Percentiles rank a stretch among this genome's conserved stretches.
phyloP scores from a whole-genome alignment of 768 basidiomycete genomes.

The Boletus insuetus region DNA sequence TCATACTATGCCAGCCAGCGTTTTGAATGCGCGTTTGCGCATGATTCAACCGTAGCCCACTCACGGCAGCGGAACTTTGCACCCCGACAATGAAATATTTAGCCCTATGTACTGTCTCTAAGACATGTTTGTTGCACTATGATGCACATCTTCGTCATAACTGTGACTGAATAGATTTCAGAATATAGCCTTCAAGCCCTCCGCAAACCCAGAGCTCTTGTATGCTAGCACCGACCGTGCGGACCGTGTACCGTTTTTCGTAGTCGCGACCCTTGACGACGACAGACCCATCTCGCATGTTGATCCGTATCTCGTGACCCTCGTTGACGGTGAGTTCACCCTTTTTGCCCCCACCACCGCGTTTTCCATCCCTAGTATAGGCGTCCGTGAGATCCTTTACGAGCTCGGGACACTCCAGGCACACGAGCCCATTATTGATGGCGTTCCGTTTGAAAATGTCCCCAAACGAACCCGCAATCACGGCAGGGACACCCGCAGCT shows the following conservation, averaged over 20 bases:
- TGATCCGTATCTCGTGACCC: constrained; percentile 60
- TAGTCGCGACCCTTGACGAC: constrained; percentile 44
- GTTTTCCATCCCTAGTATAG: constrained; percentile 69
- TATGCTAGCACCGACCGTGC: constrained; percentile 87
- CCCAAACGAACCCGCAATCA: constrained; percentile 97
- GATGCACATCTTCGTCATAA: constrained; percentile 4
- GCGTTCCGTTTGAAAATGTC: constrained; percentile 99
- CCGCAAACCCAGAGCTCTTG: constrained; percentile 98
- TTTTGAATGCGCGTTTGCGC: no score
- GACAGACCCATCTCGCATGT: constrained; percentile 70
- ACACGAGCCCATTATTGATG: constrained; percentile 97
- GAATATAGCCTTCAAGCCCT: constrained; percentile 88
- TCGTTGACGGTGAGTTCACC: constrained; percentile 85
- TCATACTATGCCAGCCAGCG: no score
- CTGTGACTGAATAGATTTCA: constrained; percentile 59
- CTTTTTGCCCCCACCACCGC: constrained; percentile 74
- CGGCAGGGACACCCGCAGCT: constrained; percentile 87
- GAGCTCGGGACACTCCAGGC: constrained; percentile 88
- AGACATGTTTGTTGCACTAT: not conserved
- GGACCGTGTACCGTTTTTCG: constrained; percentile 59
- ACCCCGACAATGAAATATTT: not conserved
- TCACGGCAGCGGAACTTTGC: no score
- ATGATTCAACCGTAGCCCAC: no score
- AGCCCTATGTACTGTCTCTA: not conserved
- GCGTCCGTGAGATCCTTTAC: constrained; percentile 76